A percentile compares a stretch with the other conserved stretches of the same genome.
Evolutionary conservation across 2,329 filamentous ascomycete genomes (phyloP).

Genomic region (Monilinia fructigena): DNA sequence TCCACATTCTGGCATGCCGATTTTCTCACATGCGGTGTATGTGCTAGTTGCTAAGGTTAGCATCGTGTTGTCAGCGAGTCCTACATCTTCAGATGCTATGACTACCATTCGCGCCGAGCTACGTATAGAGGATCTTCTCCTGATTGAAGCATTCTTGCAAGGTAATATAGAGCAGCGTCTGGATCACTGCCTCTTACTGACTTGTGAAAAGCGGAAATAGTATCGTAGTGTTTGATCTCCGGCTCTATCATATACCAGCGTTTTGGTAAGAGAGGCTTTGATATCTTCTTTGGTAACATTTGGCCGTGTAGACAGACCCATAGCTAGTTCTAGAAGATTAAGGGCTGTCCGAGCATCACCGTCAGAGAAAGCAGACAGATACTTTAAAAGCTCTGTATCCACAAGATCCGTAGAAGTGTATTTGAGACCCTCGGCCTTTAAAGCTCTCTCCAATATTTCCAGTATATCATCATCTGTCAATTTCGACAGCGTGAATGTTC

Average conservation of each 20-base stretch:
- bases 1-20: constrained; percentile 91
- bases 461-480: constrained; percentile 70
- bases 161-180: constrained; percentile 89
- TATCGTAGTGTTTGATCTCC: constrained; percentile 97
- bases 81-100: constrained; percentile 91
- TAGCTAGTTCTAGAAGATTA: constrained; percentile 85
- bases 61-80: constrained; percentile 81
- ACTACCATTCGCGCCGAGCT: constrained; percentile 86
- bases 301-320: constrained; percentile 67
- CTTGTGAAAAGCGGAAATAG: constrained; percentile 96
- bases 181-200: constrained; percentile 83
- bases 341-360: constrained; percentile 91
- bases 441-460: constrained; percentile 72
- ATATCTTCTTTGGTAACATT: constrained; percentile 72
- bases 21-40: constrained; percentile 85
- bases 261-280: constrained; percentile 83
- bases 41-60: constrained; percentile 81
- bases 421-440: constrained; percentile 56
- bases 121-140: constrained; percentile 93
- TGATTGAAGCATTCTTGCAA: constrained; percentile 91
- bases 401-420: constrained; percentile 55
- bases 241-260: constrained; percentile 88
- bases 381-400: constrained; percentile 73
- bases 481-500: constrained; percentile 82
- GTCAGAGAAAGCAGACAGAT: constrained; percentile 83